A percentile compares a stretch with the other conserved stretches of the same genome.
Conservation (phyloP, 768 basidiomycete species). For the Tephrocybe rancida region DNA sequence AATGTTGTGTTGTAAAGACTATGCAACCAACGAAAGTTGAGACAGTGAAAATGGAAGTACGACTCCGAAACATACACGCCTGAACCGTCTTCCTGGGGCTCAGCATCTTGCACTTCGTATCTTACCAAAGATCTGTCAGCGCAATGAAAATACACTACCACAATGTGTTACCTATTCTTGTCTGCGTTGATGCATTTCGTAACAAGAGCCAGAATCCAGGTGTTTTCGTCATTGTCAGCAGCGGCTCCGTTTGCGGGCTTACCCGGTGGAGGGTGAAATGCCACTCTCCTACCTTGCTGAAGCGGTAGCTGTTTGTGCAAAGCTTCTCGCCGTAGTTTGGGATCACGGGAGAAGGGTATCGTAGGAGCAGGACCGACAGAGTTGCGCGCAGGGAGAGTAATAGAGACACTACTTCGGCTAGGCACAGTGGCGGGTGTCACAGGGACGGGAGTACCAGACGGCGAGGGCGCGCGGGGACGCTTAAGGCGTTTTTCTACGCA, state of each 20-base stretch:
- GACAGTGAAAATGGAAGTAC: neutral
- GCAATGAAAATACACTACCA: neutral
- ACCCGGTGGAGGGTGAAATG: slow-evolving; percentile 70
- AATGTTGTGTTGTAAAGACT: slow-evolving; percentile 74
- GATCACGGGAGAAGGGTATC: slow-evolving; percentile 61
- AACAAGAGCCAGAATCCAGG: slow-evolving; percentile 83
- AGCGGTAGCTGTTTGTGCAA: slow-evolving; percentile 65
- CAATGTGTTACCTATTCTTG: slow-evolving; percentile 55
- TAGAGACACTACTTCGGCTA: slow-evolving; percentile 50
- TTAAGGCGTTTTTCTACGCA: slow-evolving; percentile 73
- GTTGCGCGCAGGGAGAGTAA: slow-evolving; percentile 56
- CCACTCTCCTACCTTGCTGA: slow-evolving; percentile 76
- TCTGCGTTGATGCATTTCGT: slow-evolving; percentile 71
- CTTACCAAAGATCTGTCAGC: slow-evolving; percentile 33
- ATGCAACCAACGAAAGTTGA: slow-evolving; percentile 7
- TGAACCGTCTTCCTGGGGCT: slow-evolving; percentile 81
- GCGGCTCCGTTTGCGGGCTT: slow-evolving; percentile 43
- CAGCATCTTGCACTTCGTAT: slow-evolving; percentile 86
- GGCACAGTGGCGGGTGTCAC: slow-evolving; percentile 30
- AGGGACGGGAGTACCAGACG: slow-evolving; percentile 57
- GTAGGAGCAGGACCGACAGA: slow-evolving; percentile 59
- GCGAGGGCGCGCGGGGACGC: slow-evolving; percentile 72
- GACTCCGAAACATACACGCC: slow-evolving; percentile 48
- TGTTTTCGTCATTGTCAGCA: slow-evolving; percentile 51
- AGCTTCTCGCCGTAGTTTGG: slow-evolving; percentile 67